A percentile compares a stretch with the other conserved stretches of the same genome.
phyloP scores from a whole-genome alignment of 257 asterid genomes.

The Phtheirospermum japonicum region DNA sequence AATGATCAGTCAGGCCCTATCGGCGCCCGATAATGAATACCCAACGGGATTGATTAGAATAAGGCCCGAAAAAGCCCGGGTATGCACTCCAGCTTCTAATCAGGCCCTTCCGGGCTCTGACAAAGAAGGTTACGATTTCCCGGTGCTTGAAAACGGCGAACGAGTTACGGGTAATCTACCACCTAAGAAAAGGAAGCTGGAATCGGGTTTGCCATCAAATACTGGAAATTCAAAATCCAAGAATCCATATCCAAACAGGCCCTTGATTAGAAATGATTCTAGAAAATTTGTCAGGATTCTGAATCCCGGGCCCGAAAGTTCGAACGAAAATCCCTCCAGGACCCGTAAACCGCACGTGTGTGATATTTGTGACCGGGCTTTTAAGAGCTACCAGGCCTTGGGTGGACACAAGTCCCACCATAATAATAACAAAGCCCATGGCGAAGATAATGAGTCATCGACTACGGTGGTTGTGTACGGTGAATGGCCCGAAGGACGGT shows the following conservation, averaged over 20 bases:
- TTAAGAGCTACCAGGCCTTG: conserved; percentile 38
- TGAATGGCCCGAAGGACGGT: background rate
- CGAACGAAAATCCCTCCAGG: background rate
- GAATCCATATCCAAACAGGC: background rate
- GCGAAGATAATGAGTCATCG: background rate
- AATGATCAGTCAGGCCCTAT: background rate
- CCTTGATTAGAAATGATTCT: background rate
- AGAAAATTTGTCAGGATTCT: background rate
- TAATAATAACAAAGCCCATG: conserved; percentile 1
- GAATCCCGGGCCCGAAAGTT: conserved; percentile 2
- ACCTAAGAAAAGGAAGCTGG: conserved; percentile 30
- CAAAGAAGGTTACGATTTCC: background rate
- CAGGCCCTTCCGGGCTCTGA: background rate
- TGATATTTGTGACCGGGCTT: conserved; percentile 28
- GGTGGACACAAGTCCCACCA: conserved; percentile 46
- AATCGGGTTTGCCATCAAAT: background rate
- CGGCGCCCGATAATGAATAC: background rate
- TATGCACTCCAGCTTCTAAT: background rate
- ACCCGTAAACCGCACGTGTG: conserved; percentile 16
- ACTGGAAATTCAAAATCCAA: background rate
- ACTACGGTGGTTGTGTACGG: background rate
- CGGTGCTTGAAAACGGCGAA: background rate
- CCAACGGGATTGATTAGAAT: background rate
- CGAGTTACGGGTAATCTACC: conserved; percentile 9
- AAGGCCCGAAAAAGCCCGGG: background rate